Evolutionary conservation across 164 flowering plant genomes (phyloP).

Genomic region (Vitis amurensis): DNA sequence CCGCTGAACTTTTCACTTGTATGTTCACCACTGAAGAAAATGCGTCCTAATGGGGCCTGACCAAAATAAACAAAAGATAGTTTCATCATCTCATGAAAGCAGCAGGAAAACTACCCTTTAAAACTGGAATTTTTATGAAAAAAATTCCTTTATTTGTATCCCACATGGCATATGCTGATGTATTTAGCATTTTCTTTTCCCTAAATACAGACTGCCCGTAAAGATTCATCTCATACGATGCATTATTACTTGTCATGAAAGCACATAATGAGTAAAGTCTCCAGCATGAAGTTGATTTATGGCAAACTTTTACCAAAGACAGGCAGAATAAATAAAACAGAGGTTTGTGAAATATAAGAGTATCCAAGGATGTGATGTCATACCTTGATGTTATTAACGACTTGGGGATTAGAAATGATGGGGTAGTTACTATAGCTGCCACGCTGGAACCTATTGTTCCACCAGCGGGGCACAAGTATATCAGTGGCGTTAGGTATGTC

Average conservation of each 20-base stretch:
- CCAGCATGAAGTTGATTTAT: too few relatives aligned
- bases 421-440: conserved; percentile 97
- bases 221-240: too few relatives aligned
- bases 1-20: conserved; percentile 87
- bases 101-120: too few relatives aligned
- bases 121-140: too few relatives aligned
- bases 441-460: conserved; percentile 91
- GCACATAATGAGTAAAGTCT: too few relatives aligned
- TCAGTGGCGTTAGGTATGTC: conserved; percentile 68
- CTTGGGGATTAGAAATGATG: conserved; percentile 50
- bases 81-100: too few relatives aligned
- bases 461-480: conserved; percentile 95
- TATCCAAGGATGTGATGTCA: not conserved
- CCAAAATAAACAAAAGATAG: not conserved
- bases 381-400: conserved; percentile 64
- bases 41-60: conserved; percentile 81
- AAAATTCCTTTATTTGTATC: too few relatives aligned
- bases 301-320: not conserved
- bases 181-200: too few relatives aligned
- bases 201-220: too few relatives aligned
- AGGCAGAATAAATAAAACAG: not conserved
- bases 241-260: too few relatives aligned
- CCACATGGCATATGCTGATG: too few relatives aligned
- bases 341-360: not conserved
- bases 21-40: conserved; percentile 89